Evolutionary conservation across 2,329 filamentous ascomycete species (phyloP), one percentile per base, ranked within the genome.

Genomic region (Pseudocercospora vitis): DNA sequence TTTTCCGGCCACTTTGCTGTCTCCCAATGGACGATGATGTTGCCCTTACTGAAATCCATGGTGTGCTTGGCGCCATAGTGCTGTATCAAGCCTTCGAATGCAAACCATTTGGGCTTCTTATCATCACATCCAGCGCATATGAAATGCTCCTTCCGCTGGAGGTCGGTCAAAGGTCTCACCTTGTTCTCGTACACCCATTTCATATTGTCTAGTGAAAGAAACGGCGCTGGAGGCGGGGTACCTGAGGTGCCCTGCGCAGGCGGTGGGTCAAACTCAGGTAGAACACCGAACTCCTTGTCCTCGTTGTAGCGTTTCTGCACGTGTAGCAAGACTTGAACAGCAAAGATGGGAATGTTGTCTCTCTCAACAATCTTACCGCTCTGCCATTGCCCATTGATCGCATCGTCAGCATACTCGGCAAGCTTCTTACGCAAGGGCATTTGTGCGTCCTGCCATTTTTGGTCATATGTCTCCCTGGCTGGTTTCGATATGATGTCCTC

Each of bases 11-110:
- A 95, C 67, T 90, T 86, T 2, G 88, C 82, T 68, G 85, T 74
- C 67, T 74, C 83, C 89, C 89, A 95, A 64, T 87, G 78, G 12
- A 92, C 87, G 37, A 91, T 82, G 42, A 88, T 75, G 63, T 82
- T 89, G 45, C 87, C 88, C 52, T 80, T 70, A 68, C 86, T 90
- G 53, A 92, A 82, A 11, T 76, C 71, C 52, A 70, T 82, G 37
- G 88, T 91, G 67, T 94, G 89, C 69, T 92, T 94, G 33, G 88
- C 87, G 53, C 87, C 88, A 66, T 85, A 92, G 69, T 95, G 89
- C 67, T 94, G 89, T 40, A 92, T 81, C 23, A 92, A 82, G 7
- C 85, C 85, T 70, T 92, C 87, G 59, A 94, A 88, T 0, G 84
- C 85, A 63, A 88, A 92, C 52, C 80, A 81, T 68, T 88, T 90